Conservation (phyloP, 2,329 filamentous ascomycete genomes). For the Exophiala sp. region DNA sequence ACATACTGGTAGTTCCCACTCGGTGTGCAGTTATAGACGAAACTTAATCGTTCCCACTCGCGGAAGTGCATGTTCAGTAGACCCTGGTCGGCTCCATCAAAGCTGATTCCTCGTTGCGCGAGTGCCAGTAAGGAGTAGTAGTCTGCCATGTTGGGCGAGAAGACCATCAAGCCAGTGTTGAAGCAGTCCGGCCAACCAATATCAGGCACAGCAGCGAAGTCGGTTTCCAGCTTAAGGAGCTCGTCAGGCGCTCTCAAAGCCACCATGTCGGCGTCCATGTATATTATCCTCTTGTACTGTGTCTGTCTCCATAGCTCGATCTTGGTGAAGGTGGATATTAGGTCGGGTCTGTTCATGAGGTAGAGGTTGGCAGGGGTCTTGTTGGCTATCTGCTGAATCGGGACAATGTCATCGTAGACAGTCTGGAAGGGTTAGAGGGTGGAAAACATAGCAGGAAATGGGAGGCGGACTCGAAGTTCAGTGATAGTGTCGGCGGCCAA, state of each 20-base stretch:
- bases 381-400: slow-evolving; percentile 76
- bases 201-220: slow-evolving; percentile 76
- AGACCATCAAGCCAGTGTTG: slow-evolving; percentile 95
- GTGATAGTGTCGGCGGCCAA: slow-evolving; percentile 71
- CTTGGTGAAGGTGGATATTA: slow-evolving; percentile 93
- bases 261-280: slow-evolving; percentile 92
- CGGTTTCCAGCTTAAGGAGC: slow-evolving; percentile 66
- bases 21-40: slow-evolving; percentile 95
- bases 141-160: slow-evolving; percentile 80
- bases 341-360: slow-evolving; percentile 86
- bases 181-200: slow-evolving; percentile 98
- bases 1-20: slow-evolving; percentile 97
- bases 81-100: slow-evolving; percentile 95
- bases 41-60: slow-evolving; percentile 82
- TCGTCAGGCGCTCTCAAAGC: slow-evolving; percentile 87
- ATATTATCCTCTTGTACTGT: slow-evolving; percentile 88
- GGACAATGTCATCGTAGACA: slow-evolving; percentile 84
- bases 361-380: slow-evolving; percentile 74
- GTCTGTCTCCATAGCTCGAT: slow-evolving; percentile 89
- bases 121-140: slow-evolving; percentile 81
- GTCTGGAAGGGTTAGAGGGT: slow-evolving; percentile 49
- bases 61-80: slow-evolving; percentile 91
- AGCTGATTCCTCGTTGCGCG: slow-evolving; percentile 83
- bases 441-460: not conserved
- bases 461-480: slow-evolving; percentile 66